Conservation (phyloP, 148 eudicot genomes). For the Hydrangea macrophylla region DNA sequence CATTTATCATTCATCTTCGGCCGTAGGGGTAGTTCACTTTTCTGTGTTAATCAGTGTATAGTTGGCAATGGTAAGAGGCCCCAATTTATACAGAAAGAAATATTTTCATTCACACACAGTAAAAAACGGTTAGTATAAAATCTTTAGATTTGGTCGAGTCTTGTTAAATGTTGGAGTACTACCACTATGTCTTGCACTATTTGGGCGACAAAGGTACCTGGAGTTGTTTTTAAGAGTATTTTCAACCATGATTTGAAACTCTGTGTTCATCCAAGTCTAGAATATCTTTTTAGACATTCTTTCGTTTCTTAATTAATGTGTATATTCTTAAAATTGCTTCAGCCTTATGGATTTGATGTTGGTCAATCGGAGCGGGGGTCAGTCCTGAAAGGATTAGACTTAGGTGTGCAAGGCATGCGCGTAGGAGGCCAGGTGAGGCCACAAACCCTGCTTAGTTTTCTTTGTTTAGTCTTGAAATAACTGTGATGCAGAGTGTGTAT, state of each 20-base stretch:
- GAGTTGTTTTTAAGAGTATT: neutral
- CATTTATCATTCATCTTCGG: neutral
- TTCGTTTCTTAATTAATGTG: neutral
- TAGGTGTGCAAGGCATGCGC: constrained; percentile 90
- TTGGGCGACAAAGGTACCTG: neutral
- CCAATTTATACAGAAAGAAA: neutral
- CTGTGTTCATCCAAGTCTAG: neutral
- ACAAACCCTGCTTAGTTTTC: neutral
- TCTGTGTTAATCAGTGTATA: neutral
- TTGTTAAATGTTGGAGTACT: neutral
- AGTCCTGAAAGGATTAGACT: constrained; percentile 85
- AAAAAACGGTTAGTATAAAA: neutral
- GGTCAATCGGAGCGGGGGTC: constrained; percentile 88
- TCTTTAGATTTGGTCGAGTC: neutral
- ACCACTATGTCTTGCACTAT: neutral
- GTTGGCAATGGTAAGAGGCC: neutral
- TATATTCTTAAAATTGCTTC: constrained; percentile 21
- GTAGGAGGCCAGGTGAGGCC: constrained; percentile 92
- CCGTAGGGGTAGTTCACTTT: neutral
- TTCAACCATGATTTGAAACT: neutral
- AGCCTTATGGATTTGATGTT: constrained; percentile 97
- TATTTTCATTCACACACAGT: neutral
- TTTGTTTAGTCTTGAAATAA: neutral
- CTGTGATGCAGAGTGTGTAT: too few relatives aligned
- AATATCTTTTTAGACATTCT: neutral